Base-by-base conservation (phyloP, 2,329 filamentous ascomycete genomes). In the Colletotrichum graminicola region DNA sequence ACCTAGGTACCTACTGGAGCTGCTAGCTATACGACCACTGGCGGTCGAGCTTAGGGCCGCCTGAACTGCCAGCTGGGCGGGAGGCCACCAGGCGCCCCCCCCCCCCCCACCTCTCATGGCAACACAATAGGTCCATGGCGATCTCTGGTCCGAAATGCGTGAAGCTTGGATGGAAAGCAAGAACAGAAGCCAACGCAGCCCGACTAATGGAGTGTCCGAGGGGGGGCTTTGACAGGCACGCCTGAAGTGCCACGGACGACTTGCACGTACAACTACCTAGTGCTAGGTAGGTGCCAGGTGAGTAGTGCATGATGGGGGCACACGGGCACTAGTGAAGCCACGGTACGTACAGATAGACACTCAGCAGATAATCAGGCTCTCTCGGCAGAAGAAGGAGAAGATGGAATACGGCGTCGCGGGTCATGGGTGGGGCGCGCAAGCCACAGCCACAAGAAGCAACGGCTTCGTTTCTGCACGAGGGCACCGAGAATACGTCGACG, bases 231-330 rank as follows among this genome's bases (percentile, higher is more conserved):
- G 34, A 66, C 43, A 47, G 43, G 43, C 43, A 16, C 43, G 18
- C 43, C n/a, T 45, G 43, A 45, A 18, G 41, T 49, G 62, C 55
- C 63, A 67, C 62, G 34, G 45, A 69, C 47, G 45, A 45, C 62
- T 45, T 43, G 21, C 36, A 12, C 52, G 18, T 6, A n/a, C n/a
- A n/a, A n/a, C n/a, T n/a, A n/a, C n/a, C n/a, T n/a, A n/a, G n/a
- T n/a, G n/a, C n/a, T n/a, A 45, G n/a, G 43, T 45, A 39, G 36
- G 18, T 8, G 7, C 6, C 18, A 43, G 43, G 18, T n/a, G 18
- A 1, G 43, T n/a, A 47, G 43, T 47, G 43, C 43, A 47, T 47
- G 21, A 47, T n/a, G 39, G 39, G 39, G 49, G 18, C 36, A 66
- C 66, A 66, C 62, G 62, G 66, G 65, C 67, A 61, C 62, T n/a